These are phyloP conservation scores for Psilocybe mexicana DNA, from an alignment of 1,284 basidiomycete species.

Conservation along the genomic window DNA sequence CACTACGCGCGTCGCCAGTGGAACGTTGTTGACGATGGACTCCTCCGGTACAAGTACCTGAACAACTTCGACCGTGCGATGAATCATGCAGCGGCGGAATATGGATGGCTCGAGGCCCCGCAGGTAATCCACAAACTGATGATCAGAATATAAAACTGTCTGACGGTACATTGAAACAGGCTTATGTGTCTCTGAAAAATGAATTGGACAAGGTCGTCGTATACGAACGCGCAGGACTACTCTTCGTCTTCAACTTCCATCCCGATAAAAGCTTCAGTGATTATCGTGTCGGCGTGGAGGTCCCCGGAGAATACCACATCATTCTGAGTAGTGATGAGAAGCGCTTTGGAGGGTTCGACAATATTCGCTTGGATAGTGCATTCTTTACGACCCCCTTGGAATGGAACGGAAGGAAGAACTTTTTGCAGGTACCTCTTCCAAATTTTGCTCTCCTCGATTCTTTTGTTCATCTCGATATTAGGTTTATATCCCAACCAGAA, in stretches of 20 bases:
- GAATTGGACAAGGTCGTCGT: constrained; percentile 92
- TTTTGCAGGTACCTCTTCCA: constrained; percentile 64
- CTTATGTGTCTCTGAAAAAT: constrained; percentile 91
- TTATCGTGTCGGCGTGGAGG: constrained; percentile 91
- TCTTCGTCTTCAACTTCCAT: constrained; percentile 98
- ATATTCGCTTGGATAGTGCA: constrained; percentile 65
- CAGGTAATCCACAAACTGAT: constrained; percentile 50
- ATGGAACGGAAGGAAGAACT: constrained; percentile 93
- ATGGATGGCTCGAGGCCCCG: constrained; percentile 83
- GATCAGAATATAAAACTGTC: background rate
- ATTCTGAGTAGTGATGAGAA: constrained; percentile 86
- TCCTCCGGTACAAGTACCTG: constrained; percentile 90
- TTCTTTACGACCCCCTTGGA: constrained; percentile 85
- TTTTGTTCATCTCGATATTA: constrained; percentile 29
- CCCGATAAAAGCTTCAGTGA: constrained; percentile 86
- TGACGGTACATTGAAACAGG: constrained; percentile 43
- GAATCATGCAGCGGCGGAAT: constrained; percentile 82
- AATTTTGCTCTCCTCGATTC: background rate
- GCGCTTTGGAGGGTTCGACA: constrained; percentile 86
- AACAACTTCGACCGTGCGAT: constrained; percentile 94
- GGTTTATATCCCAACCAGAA: constrained; percentile 81
- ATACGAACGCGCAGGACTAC: constrained; percentile 88
- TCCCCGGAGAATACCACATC: constrained; percentile 83
- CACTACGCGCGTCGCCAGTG: constrained; percentile 95
- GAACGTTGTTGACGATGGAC: constrained; percentile 86